Evolutionary conservation across 2,329 filamentous ascomycete genomes (phyloP).

Genomic region (Cryphonectria carpinicola): DNA sequence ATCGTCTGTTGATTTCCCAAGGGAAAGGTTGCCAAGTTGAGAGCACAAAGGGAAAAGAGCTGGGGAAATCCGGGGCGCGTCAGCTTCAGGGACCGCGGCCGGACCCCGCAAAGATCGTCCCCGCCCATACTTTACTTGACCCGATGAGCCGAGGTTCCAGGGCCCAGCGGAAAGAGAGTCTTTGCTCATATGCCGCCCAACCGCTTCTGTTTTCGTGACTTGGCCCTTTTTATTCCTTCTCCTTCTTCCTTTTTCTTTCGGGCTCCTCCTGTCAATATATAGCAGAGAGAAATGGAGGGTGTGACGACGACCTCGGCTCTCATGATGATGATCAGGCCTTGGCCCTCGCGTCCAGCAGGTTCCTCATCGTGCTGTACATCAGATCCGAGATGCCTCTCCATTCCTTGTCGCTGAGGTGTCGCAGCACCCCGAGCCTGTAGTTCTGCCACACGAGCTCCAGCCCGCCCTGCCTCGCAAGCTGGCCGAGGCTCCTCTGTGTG

Average conservation of each 20-base stretch:
- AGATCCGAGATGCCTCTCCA: conserved; percentile 69
- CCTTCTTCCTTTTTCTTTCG: too few relatives aligned
- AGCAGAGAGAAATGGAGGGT: too few relatives aligned
- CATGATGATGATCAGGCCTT: conserved; percentile 10
- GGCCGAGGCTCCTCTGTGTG: conserved; percentile 66
- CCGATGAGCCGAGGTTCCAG: not conserved
- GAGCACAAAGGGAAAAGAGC: not conserved
- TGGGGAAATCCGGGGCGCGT: not conserved
- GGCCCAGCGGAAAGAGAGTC: not conserved
- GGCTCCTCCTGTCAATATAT: too few relatives aligned
- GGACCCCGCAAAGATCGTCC: not conserved
- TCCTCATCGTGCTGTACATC: conserved; percentile 82
- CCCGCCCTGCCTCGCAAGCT: conserved; percentile 68
- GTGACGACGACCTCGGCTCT: too few relatives aligned
- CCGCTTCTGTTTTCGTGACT: not conserved
- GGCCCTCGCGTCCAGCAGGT: conserved; percentile 59
- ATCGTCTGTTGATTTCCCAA: not conserved
- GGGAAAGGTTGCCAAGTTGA: not conserved
- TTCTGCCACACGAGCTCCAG: conserved; percentile 71
- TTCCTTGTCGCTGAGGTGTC: conserved; percentile 66
- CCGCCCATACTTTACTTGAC: not conserved
- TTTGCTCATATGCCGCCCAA: not conserved
- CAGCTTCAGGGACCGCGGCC: not conserved
- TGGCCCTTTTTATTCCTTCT: not conserved
- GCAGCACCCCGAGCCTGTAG: conserved; percentile 74